These are phyloP conservation scores for Talaromyces ruber DNA, from an alignment of 495 filamentous ascomycete species.

Conservation along the genomic window DNA sequence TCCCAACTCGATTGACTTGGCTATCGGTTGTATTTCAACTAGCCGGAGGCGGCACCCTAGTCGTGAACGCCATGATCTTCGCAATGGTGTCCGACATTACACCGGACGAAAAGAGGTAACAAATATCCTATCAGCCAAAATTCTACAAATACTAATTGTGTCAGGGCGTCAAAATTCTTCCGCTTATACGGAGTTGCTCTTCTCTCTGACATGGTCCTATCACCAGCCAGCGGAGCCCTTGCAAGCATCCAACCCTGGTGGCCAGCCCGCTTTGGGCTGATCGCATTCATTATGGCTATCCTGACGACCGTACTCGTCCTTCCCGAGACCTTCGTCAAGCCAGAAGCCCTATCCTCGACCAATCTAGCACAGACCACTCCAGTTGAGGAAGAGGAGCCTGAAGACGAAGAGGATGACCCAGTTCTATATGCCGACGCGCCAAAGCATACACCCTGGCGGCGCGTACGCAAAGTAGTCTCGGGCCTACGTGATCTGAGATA, in stretches of 20 bases:
- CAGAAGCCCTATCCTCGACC: neutral
- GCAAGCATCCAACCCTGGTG: constrained; percentile 5
- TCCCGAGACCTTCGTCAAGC: constrained; percentile 1
- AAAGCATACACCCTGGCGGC: neutral
- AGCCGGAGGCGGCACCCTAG: constrained; percentile 23
- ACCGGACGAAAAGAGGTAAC: constrained; percentile 24
- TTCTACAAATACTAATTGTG: neutral
- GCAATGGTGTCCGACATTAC: constrained; percentile 25
- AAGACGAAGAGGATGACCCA: constrained; percentile 1
- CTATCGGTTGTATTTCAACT: constrained; percentile 17
- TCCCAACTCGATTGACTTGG: constrained; percentile 25
- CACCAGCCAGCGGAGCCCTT: constrained; percentile 3
- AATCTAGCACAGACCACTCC: neutral
- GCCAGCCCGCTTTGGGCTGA: constrained; percentile 6
- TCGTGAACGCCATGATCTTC: constrained; percentile 14
- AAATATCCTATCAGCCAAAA: too few species aligned
- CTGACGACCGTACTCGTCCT: constrained; percentile 2
- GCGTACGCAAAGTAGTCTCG: neutral
- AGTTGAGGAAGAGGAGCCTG: neutral
- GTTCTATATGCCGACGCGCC: neutral
- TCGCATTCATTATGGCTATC: constrained; percentile 5
- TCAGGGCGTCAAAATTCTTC: constrained; percentile 6
- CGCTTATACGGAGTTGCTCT: constrained; percentile 6
- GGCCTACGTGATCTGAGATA: neutral
- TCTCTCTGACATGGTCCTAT: constrained; percentile 2